Percentiles rank a stretch among this genome's conserved stretches.
These are phyloP conservation scores for Apiotrichum brassicae DNA, from an alignment of 1,284 basidiomycete genomes.

Conservation along the genomic window DNA sequence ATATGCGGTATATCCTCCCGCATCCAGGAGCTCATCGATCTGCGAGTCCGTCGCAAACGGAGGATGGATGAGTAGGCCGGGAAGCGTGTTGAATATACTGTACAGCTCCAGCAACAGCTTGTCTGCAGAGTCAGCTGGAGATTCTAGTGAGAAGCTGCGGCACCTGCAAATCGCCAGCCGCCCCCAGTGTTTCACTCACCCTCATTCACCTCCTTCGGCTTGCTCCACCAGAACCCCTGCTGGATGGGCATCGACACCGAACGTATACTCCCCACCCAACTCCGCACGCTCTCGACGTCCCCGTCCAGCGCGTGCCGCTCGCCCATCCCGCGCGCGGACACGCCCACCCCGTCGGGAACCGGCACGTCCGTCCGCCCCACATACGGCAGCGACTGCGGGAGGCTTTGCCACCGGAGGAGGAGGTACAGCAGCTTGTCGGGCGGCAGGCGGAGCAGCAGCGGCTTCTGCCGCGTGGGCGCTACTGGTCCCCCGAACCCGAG, in stretches of 20 bases:
- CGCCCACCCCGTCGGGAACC: slow-evolving; percentile 31
- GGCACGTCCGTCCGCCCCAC: slow-evolving; percentile 44
- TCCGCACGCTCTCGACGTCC: slow-evolving; percentile 42
- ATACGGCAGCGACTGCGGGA: slow-evolving; percentile 33
- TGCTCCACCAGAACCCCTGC: slow-evolving; percentile 29
- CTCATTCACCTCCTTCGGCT: slow-evolving; percentile 36
- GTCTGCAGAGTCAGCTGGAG: slow-evolving; percentile 25
- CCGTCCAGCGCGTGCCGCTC: slow-evolving; percentile 27
- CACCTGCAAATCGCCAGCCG: background rate
- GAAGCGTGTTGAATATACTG: slow-evolving; percentile 41
- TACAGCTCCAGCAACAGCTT: slow-evolving; percentile 40
- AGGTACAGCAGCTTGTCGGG: slow-evolving; percentile 45
- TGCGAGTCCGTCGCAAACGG: slow-evolving; percentile 39
- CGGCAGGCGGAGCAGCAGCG: slow-evolving; percentile 41
- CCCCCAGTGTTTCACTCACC: slow-evolving; percentile 23
- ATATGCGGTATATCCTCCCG: slow-evolving; percentile 41
- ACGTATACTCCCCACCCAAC: slow-evolving; percentile 46
- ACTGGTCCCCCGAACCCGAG: slow-evolving; percentile 37
- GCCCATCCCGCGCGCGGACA: slow-evolving; percentile 29
- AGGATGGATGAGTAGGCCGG: slow-evolving; percentile 41
- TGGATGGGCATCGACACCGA: slow-evolving; percentile 26
- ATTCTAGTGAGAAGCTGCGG: no score
- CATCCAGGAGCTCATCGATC: slow-evolving; percentile 41
- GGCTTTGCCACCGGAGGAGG: slow-evolving; percentile 40
- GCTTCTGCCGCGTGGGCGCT: slow-evolving; percentile 10